Evolutionary conservation across 1,284 basidiomycete genomes (phyloP).

Genomic region (Exobasidium rhododendri): DNA sequence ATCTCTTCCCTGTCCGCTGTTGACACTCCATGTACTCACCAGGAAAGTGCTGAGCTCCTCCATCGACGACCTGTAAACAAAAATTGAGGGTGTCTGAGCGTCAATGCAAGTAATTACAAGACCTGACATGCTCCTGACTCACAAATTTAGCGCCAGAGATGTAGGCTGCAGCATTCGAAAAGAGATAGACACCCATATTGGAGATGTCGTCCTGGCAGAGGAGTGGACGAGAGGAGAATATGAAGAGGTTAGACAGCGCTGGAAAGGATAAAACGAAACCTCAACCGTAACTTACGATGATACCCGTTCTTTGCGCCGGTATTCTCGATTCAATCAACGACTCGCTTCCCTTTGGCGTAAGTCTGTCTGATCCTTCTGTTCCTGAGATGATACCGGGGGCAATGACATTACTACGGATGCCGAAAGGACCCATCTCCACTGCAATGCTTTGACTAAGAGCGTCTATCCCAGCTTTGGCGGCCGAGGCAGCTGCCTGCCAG

Average conservation of each 20-base stretch:
- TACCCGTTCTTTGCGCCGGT: constrained; percentile 49
- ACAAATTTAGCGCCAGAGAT: constrained; percentile 64
- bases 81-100: constrained; percentile 12
- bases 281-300: constrained; percentile 30
- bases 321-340: constrained; percentile 33
- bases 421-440: constrained; percentile 60
- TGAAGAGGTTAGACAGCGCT: neutral
- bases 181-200: constrained; percentile 77
- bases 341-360: constrained; percentile 60
- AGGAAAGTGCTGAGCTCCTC: constrained; percentile 18
- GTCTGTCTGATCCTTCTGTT: constrained; percentile 79
- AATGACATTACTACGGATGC: constrained; percentile 86
- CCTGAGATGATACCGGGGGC: constrained; percentile 78
- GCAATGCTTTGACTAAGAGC: constrained; percentile 79
- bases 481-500: constrained; percentile 86
- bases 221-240: constrained; percentile 11
- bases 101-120: neutral
- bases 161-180: constrained; percentile 79
- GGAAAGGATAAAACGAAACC: too few relatives aligned
- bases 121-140: neutral
- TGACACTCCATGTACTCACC: neutral
- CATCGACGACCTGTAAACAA: constrained; percentile 30
- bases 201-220: constrained; percentile 74
- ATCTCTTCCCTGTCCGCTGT: neutral
- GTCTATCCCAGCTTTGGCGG: constrained; percentile 92